phyloP scores from a whole-genome alignment of 257 asterid species.

The Buddleja alternifolia region DNA sequence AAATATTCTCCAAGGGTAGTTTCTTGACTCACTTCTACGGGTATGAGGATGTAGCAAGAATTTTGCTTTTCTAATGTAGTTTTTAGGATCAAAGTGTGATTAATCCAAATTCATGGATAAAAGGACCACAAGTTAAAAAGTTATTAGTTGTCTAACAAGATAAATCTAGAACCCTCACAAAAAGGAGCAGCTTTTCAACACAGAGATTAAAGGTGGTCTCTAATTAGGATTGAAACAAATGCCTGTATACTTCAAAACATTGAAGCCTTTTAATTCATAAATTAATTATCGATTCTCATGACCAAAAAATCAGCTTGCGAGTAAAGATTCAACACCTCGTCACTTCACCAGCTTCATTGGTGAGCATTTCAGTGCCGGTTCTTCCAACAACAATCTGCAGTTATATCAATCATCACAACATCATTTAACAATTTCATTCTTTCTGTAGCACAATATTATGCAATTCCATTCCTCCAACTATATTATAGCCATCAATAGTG shows the following conservation, averaged over 20 bases:
- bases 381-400: slow-evolving; percentile 95
- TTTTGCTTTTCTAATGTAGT: slow-evolving; percentile 1
- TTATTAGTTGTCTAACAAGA: not conserved
- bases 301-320: slow-evolving; percentile 10
- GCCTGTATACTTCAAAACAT: not conserved
- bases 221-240: not conserved
- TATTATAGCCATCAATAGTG: slow-evolving; percentile 2
- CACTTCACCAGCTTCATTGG: slow-evolving; percentile 97
- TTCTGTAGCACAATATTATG: not conserved
- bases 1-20: not conserved
- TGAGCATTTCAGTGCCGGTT: slow-evolving; percentile 88
- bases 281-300: not conserved
- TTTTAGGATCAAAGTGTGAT: slow-evolving; percentile 7
- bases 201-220: not conserved
- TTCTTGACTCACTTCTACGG: slow-evolving; percentile 4
- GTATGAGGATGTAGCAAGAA: slow-evolving; percentile 10
- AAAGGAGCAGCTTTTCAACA: slow-evolving; percentile 15
- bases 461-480: slow-evolving; percentile 7
- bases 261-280: not conserved
- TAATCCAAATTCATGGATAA: not conserved
- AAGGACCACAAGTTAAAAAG: not conserved
- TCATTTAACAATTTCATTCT: slow-evolving; percentile 14
- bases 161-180: slow-evolving; percentile 5
- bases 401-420: slow-evolving; percentile 24
- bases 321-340: slow-evolving; percentile 60